A percentile compares a stretch with the other conserved stretches of the same genome.
phyloP scores from a whole-genome alignment of 2,329 filamentous ascomycete genomes.

The Bisporella sp. region DNA sequence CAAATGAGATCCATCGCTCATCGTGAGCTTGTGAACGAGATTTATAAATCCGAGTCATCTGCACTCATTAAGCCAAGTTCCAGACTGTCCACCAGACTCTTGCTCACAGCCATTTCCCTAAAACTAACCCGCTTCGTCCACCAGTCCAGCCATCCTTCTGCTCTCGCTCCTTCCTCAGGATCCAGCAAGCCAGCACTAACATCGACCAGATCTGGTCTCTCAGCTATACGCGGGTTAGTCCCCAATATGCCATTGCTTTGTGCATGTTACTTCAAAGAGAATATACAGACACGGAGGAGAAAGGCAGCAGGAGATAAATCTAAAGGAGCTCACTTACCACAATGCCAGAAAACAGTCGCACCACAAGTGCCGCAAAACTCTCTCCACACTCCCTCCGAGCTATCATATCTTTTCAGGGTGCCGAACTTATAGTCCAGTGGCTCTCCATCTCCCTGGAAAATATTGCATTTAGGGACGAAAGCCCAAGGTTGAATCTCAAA shows the following conservation, averaged over 20 bases:
- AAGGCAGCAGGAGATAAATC: too few species aligned
- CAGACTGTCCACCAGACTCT: constrained; percentile 14
- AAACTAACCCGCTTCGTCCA: constrained; percentile 51
- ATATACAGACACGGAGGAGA: too few species aligned
- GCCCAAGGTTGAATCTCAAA: constrained; percentile 59
- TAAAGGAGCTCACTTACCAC: constrained; percentile 30
- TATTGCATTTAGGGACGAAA: constrained; percentile 54
- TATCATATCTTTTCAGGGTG: constrained; percentile 42
- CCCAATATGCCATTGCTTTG: too few species aligned
- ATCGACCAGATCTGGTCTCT: constrained; percentile 46
- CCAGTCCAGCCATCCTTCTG: constrained; percentile 57
- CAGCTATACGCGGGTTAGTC: too few species aligned
- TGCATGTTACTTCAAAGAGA: too few species aligned
- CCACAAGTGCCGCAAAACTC: constrained; percentile 59
- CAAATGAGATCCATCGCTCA: too few species aligned
- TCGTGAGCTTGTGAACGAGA: too few species aligned
- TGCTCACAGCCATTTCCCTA: constrained; percentile 22
- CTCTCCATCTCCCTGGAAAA: constrained; percentile 36
- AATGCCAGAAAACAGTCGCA: constrained; percentile 58
- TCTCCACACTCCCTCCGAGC: constrained; percentile 45
- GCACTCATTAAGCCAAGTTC: constrained; percentile 14
- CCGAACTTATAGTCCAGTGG: constrained; percentile 31
- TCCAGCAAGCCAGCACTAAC: constrained; percentile 54
- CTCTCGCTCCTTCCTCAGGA: constrained; percentile 43
- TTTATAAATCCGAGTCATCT: too few species aligned